A percentile compares a stretch with the other conserved stretches of the same genome.
Evolutionary conservation across 2,329 filamentous ascomycete species (phyloP).

Genomic region (Ophiocordyceps australis): DNA sequence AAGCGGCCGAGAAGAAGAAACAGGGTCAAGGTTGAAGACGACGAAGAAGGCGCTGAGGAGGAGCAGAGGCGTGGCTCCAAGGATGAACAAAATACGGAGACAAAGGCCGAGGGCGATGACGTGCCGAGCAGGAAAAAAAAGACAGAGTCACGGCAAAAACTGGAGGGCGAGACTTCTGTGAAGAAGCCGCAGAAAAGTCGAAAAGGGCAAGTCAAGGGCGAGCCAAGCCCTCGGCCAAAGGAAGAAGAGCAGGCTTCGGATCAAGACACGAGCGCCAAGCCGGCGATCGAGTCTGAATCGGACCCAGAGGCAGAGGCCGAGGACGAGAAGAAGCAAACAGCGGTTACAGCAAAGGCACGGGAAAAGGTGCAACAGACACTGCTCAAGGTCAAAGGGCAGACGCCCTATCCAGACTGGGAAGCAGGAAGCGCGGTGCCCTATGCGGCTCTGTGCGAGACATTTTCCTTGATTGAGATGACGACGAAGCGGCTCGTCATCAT

Average conservation of each 20-base stretch:
- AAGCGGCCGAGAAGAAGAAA: conserved; percentile 37
- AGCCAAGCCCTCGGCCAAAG: background rate
- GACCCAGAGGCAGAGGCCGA: conserved; percentile 29
- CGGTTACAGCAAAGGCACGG: conserved; percentile 54
- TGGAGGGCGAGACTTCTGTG: background rate
- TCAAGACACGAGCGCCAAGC: conserved; percentile 4
- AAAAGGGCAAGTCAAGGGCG: background rate
- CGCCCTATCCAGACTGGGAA: conserved; percentile 93
- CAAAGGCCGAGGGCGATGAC: background rate
- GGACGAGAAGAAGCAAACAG: conserved; percentile 46
- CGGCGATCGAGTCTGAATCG: conserved; percentile 13
- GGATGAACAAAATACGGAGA: conserved; percentile 3
- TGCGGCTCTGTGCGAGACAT: conserved; percentile 83
- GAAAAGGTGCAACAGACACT: conserved; percentile 69
- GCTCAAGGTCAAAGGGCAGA: conserved; percentile 48
- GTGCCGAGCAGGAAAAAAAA: conserved; percentile 1
- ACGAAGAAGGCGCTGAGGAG: conserved; percentile 26
- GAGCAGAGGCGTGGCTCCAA: conserved; percentile 11
- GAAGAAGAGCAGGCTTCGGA: conserved; percentile 3
- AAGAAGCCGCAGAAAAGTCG: background rate
- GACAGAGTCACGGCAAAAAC: background rate
- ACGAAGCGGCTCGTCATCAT: conserved; percentile 79
- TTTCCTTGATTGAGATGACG: conserved; percentile 88
- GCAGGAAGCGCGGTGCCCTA: conserved; percentile 80
- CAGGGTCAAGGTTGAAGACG: conserved; percentile 29